phyloP scores from a whole-genome alignment of 805 yeast genomes.

The Candida sonorensis region DNA sequence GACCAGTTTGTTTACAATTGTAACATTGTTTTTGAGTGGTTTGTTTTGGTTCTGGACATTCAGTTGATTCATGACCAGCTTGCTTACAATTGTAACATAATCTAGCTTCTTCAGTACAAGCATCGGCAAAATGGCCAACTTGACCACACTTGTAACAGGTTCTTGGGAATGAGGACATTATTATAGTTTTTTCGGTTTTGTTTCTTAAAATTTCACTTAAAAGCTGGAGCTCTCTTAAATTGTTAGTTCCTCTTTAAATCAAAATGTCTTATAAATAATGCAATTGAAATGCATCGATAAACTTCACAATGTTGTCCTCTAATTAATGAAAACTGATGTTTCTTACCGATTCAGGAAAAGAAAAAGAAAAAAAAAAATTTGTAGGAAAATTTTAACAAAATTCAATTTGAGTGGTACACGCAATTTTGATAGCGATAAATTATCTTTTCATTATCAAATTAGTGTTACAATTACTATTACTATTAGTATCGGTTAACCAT shows the following conservation, averaged over 20 bases:
- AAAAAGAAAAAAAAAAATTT: background rate
- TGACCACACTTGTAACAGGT: constrained; percentile 91
- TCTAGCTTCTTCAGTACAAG: constrained; percentile 77
- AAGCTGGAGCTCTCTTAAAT: no score
- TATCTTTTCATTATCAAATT: no score
- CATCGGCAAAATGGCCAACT: constrained; percentile 85
- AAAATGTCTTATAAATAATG: no score
- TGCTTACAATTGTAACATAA: constrained; percentile 89
- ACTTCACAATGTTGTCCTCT: no score
- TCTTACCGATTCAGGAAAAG: no score
- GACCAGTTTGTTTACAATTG: constrained; percentile 90
- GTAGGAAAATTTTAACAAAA: background rate
- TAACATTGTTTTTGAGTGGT: constrained; percentile 83
- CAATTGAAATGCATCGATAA: no score
- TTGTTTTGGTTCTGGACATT: constrained; percentile 85
- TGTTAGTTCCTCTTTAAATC: background rate
- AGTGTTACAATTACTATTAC: no score
- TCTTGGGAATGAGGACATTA: constrained; percentile 38
- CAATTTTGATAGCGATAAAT: no score
- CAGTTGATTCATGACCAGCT: constrained; percentile 84
- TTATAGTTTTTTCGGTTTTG: constrained; percentile 1
- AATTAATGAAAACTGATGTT: no score
- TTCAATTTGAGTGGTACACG: background rate
- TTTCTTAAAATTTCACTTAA: no score
- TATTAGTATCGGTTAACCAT: no score